A percentile compares a stretch with the other conserved stretches of the same genome.
Conservation (phyloP, 2,329 filamentous ascomycete genomes). For the Shiraia sp. region DNA sequence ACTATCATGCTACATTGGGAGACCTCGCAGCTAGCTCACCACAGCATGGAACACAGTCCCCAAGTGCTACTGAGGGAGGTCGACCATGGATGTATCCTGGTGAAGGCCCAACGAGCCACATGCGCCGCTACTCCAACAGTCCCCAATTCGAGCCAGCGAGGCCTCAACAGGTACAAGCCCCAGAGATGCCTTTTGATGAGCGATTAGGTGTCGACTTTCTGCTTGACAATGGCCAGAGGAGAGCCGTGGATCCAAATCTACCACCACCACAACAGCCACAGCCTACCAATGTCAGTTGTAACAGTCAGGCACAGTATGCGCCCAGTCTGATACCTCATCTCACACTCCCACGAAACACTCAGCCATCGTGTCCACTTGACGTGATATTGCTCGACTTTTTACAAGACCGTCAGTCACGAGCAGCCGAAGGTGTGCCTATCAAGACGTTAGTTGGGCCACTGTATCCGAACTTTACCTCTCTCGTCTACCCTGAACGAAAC, state of each 20-base stretch:
- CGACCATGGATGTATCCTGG: conserved; percentile 38
- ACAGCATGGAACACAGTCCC: conserved; percentile 32
- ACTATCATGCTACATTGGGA: conserved; percentile 25
- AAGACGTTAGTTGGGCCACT: conserved; percentile 73
- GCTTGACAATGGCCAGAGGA: conserved; percentile 58
- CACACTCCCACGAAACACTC: conserved; percentile 57
- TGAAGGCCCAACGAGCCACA: conserved; percentile 39
- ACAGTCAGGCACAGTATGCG: conserved; percentile 32
- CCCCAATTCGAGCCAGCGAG: conserved; percentile 49
- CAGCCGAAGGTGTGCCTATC: conserved; percentile 65
- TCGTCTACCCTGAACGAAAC: conserved; percentile 71
- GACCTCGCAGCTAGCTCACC: conserved; percentile 24
- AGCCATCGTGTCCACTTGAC: conserved; percentile 77
- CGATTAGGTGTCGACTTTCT: conserved; percentile 75
- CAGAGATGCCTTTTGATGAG: conserved; percentile 53
- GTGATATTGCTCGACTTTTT: conserved; percentile 80
- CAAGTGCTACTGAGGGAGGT: conserved; percentile 22
- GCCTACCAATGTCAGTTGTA: conserved; percentile 24
- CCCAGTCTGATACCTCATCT: conserved; percentile 37
- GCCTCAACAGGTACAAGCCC: conserved; percentile 19
- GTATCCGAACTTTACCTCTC: conserved; percentile 78
- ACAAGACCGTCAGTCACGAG: conserved; percentile 66
- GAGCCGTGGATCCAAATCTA: conserved; percentile 42
- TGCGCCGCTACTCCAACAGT: conserved; percentile 41
- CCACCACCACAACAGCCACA: conserved; percentile 48